Evolutionary conservation across 345 rosid genomes (phyloP).

Genomic region (Salix dunnii): DNA sequence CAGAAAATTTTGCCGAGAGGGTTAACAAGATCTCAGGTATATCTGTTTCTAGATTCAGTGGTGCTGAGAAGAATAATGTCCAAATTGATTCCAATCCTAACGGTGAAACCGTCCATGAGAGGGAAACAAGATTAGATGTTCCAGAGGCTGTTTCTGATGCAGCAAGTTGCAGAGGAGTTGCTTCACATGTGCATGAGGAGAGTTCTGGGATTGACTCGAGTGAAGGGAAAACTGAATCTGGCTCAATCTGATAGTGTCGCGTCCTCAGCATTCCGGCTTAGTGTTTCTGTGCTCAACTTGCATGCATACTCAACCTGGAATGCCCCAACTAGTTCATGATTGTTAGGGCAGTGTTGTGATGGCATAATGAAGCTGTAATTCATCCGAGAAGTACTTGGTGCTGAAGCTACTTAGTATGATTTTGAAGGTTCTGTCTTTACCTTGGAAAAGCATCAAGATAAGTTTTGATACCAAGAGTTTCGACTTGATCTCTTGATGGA

Average conservation of each 20-base stretch:
- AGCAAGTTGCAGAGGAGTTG: conserved; percentile 2
- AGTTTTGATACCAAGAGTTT: not conserved
- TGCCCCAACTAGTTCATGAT: not conserved
- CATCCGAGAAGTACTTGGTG: conserved; percentile 1
- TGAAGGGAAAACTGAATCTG: conserved; percentile 7
- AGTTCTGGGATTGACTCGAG: not conserved
- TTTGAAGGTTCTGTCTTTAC: not conserved
- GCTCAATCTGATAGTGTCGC: not conserved
- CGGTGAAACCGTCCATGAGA: not conserved
- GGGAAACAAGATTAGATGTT: not conserved
- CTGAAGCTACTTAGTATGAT: not conserved
- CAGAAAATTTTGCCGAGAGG: conserved; percentile 2
- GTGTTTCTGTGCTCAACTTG: not conserved
- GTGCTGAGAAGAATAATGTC: not conserved
- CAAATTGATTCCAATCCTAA: conserved; percentile 13
- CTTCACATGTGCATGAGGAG: not conserved
- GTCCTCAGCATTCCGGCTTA: not conserved
- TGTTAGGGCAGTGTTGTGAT: not conserved
- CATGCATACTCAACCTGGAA: not conserved
- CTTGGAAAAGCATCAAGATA: not conserved
- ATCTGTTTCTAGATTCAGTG: not conserved
- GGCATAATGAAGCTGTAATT: not conserved
- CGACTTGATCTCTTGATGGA: not conserved
- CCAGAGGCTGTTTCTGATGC: conserved; percentile 4
- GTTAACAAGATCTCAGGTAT: not conserved